Conservation (phyloP, 2,329 filamentous ascomycete genomes). For the Phoma herbarum region DNA sequence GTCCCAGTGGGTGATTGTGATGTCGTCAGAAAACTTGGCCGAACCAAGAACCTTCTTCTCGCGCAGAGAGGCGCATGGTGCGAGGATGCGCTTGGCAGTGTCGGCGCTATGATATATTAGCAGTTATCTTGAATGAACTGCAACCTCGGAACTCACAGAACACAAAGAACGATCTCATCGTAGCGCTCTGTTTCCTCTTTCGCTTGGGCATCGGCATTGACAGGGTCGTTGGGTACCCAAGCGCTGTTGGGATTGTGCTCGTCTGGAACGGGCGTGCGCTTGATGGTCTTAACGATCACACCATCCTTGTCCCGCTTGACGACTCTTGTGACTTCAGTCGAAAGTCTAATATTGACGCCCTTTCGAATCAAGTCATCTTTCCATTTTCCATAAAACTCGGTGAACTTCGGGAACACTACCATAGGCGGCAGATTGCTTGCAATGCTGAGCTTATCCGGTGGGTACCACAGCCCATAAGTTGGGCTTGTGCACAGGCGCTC, state of each 20-base stretch:
- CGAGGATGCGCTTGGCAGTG: slow-evolving; percentile 67
- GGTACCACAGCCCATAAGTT: slow-evolving; percentile 68
- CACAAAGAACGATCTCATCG: slow-evolving; percentile 73
- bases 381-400: slow-evolving; percentile 69
- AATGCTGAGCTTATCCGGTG: slow-evolving; percentile 58
- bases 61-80: slow-evolving; percentile 64
- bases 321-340: slow-evolving; percentile 64
- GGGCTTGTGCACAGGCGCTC: slow-evolving; percentile 61
- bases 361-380: slow-evolving; percentile 59
- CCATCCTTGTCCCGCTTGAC: slow-evolving; percentile 61
- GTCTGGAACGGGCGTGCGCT: slow-evolving; percentile 54
- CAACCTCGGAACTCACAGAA: slow-evolving; percentile 50
- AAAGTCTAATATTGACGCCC: slow-evolving; percentile 65
- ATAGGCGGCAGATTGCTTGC: slow-evolving; percentile 63
- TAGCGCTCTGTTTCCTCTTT: slow-evolving; percentile 61
- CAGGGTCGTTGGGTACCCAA: slow-evolving; percentile 52
- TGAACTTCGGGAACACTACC: slow-evolving; percentile 71
- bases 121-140: background rate
- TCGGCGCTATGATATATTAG: slow-evolving; percentile 53
- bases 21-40: slow-evolving; percentile 74
- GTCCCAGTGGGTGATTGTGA: slow-evolving; percentile 75
- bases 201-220: slow-evolving; percentile 53
- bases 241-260: slow-evolving; percentile 57
- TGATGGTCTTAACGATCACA: slow-evolving; percentile 60
- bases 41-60: slow-evolving; percentile 75